Percentiles rank a stretch among this genome's conserved stretches.
These are phyloP conservation scores for Colletotrichum zoysiae DNA, from an alignment of 2,329 filamentous ascomycete genomes.

Conservation along the genomic window DNA sequence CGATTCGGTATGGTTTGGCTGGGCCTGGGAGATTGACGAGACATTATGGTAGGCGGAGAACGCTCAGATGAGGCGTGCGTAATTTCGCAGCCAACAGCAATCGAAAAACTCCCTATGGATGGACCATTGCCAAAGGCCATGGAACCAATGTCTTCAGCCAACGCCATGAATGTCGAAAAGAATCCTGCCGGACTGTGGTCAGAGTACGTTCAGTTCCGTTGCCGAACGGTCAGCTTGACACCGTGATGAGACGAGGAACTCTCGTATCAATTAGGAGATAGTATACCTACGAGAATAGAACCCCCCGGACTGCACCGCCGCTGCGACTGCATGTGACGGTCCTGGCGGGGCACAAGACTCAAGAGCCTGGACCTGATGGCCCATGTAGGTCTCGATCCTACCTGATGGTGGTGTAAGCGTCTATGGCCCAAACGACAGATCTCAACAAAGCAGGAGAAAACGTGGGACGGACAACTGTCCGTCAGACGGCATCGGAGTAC, in stretches of 20 bases:
- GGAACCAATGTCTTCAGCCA: slow-evolving; percentile 15
- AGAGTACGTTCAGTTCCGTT: not conserved
- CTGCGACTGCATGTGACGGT: not conserved
- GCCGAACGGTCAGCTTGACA: no score
- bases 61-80: slow-evolving; percentile 1
- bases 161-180: not conserved
- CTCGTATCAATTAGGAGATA: not conserved
- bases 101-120: not conserved
- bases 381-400: not conserved
- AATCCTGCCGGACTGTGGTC: not conserved
- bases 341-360: not conserved
- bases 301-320: not conserved
- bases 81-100: slow-evolving; percentile 12
- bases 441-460: slow-evolving; percentile 28
- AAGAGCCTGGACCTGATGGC: not conserved
- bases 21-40: slow-evolving; percentile 1
- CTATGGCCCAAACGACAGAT: not conserved
- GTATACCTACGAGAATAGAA: not conserved
- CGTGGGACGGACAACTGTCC: slow-evolving; percentile 34
- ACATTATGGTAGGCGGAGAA: slow-evolving; percentile 3
- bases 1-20: not conserved
- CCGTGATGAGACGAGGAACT: not conserved
- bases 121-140: not conserved
- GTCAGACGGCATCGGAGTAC: not conserved
- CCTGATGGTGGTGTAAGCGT: not conserved